Percentiles rank a stretch among this genome's conserved stretches.
Evolutionary conservation across 2,329 filamentous ascomycete species (phyloP).

Genomic region (Xylariaceae sp.): DNA sequence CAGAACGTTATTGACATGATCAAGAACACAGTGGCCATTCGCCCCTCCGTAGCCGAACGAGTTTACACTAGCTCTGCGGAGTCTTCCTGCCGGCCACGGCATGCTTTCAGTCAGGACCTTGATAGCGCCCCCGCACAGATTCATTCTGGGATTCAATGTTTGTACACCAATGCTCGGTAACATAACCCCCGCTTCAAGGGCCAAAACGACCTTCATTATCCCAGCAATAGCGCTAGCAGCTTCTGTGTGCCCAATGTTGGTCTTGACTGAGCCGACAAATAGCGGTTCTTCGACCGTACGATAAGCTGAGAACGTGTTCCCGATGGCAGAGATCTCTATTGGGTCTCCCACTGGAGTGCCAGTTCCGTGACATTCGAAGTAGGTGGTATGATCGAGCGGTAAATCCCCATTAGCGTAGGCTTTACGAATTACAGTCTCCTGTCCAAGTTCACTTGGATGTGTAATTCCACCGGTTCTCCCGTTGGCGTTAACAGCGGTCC

Average conservation of each 20-base stretch:
- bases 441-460: slow-evolving; percentile 24
- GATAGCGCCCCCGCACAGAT: slow-evolving; percentile 24
- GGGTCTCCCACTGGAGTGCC: slow-evolving; percentile 50
- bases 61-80: slow-evolving; percentile 37
- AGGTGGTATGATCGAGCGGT: slow-evolving; percentile 20
- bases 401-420: slow-evolving; percentile 33
- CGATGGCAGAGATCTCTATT: slow-evolving; percentile 46
- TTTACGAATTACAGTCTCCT: slow-evolving; percentile 34
- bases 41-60: slow-evolving; percentile 42
- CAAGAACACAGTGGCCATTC: slow-evolving; percentile 41
- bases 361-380: slow-evolving; percentile 40
- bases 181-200: slow-evolving; percentile 37
- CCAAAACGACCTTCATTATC: slow-evolving; percentile 34
- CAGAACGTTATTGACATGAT: slow-evolving; percentile 31
- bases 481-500: slow-evolving; percentile 34
- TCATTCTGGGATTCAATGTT: slow-evolving; percentile 39
- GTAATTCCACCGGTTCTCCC: slow-evolving; percentile 34
- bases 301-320: slow-evolving; percentile 19
- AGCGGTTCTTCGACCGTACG: slow-evolving; percentile 22
- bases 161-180: slow-evolving; percentile 37
- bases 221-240: slow-evolving; percentile 36
- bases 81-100: slow-evolving; percentile 31
- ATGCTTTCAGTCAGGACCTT: slow-evolving; percentile 26
- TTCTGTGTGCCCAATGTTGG: slow-evolving; percentile 36
- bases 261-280: slow-evolving; percentile 31